These are phyloP conservation scores for Ophiosphaerella korrae DNA, from an alignment of 2,329 filamentous ascomycete genomes.

Conservation along the genomic window DNA sequence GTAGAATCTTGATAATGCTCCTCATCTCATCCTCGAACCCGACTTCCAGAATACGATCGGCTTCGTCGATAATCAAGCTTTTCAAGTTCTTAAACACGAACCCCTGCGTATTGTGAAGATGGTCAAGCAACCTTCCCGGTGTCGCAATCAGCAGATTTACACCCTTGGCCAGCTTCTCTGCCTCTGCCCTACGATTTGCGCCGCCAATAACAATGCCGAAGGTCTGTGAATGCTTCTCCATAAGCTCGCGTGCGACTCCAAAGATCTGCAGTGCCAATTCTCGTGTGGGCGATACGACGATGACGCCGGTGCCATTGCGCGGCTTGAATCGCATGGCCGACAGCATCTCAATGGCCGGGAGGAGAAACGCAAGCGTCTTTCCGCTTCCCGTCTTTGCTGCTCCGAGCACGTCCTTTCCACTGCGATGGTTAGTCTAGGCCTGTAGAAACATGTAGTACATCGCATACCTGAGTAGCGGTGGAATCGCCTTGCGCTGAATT, in stretches of 20 bases:
- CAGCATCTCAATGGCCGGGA: constrained; percentile 93
- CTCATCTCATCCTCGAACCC: constrained; percentile 99
- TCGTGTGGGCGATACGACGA: constrained; percentile 90
- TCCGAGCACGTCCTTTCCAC: constrained; percentile 86
- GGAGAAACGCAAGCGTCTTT: constrained; percentile 93
- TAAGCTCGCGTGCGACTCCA: constrained; percentile 88
- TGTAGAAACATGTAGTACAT: too few relatives aligned
- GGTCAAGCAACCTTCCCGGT: constrained; percentile 88
- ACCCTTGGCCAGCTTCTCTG: constrained; percentile 91
- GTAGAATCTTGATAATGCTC: constrained; percentile 89
- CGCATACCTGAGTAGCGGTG: constrained; percentile 72
- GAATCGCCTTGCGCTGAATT: constrained; percentile 87
- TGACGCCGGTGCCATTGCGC: constrained; percentile 81
- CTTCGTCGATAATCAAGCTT: constrained; percentile 92
- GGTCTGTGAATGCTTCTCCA: constrained; percentile 92
- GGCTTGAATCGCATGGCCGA: constrained; percentile 91
- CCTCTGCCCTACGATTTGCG: constrained; percentile 87
- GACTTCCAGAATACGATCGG: constrained; percentile 93
- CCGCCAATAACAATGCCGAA: constrained; percentile 97
- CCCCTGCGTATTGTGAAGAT: constrained; percentile 87
- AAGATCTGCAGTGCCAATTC: constrained; percentile 97
- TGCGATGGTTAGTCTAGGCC: constrained; percentile 4
- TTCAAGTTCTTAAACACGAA: constrained; percentile 94
- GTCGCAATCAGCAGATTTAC: constrained; percentile 95
- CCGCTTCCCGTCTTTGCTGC: constrained; percentile 96